phyloP scores from a whole-genome alignment of 2,329 filamentous ascomycete genomes.

The Xylariomycetidae sp. region DNA sequence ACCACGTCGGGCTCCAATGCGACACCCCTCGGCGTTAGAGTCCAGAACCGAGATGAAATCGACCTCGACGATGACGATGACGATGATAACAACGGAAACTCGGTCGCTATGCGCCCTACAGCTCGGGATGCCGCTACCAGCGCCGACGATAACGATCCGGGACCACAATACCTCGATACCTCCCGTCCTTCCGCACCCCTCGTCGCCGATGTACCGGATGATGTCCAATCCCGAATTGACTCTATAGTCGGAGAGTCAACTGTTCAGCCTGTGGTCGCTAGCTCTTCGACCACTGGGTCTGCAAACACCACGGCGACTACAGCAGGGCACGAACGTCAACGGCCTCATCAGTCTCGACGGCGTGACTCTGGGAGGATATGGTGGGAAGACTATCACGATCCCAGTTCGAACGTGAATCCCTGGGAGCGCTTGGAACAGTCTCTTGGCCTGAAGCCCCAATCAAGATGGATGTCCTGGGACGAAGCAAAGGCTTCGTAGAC shows the following conservation, averaged over 20 bases:
- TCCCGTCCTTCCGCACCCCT: constrained; percentile 24
- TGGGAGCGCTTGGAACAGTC: constrained; percentile 55
- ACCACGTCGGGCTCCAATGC: constrained; percentile 27
- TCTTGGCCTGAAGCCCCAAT: constrained; percentile 36
- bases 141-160: constrained; percentile 8
- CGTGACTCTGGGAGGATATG: constrained; percentile 43
- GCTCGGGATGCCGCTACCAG: constrained; percentile 1
- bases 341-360: too few species aligned
- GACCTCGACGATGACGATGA: constrained; percentile 30
- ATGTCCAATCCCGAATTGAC: constrained; percentile 22
- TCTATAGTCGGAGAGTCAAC: constrained; percentile 16
- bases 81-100: constrained; percentile 1
- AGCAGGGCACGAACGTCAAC: too few species aligned
- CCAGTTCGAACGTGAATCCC: constrained; percentile 64
- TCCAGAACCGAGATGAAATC: constrained; percentile 40
- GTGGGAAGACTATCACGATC: constrained; percentile 64
- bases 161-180: constrained; percentile 26
- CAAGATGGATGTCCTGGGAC: constrained; percentile 38
- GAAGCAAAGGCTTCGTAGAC: constrained; percentile 15
- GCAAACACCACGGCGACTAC: too few species aligned
- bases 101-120: not conserved
- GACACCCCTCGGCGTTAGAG: constrained; percentile 33
- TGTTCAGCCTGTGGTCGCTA: not conserved
- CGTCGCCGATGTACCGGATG: constrained; percentile 6
- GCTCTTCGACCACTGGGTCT: too few species aligned